Evolutionary conservation across 2,329 filamentous ascomycete species (phyloP).

Genomic region (Alternaria dauci): DNA sequence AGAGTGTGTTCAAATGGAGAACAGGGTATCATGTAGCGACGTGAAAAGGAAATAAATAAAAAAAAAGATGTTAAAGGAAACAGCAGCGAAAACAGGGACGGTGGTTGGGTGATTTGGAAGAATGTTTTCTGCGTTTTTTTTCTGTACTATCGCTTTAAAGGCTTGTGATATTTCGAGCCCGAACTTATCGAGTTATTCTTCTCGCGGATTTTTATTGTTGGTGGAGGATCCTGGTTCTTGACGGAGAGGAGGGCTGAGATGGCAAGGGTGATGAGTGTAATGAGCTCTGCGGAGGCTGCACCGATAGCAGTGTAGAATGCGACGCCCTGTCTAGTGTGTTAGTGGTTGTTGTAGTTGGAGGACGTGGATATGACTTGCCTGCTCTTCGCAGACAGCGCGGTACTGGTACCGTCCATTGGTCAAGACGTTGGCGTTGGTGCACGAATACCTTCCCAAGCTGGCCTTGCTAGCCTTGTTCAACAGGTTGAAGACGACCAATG

Average conservation of each 20-base stretch:
- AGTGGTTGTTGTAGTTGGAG: slow-evolving; percentile 12
- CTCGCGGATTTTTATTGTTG: slow-evolving; percentile 37
- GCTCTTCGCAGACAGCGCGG: slow-evolving; percentile 49
- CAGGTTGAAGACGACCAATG: slow-evolving; percentile 44
- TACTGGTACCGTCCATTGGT: slow-evolving; percentile 50
- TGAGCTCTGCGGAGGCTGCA: slow-evolving; percentile 42
- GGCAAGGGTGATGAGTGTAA: slow-evolving; percentile 45
- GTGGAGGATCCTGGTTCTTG: slow-evolving; percentile 33
- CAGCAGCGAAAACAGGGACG: background rate
- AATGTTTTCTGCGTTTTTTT: slow-evolving; percentile 6
- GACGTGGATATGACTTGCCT: slow-evolving; percentile 31
- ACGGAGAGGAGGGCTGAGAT: slow-evolving; percentile 40
- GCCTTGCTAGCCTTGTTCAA: slow-evolving; percentile 49
- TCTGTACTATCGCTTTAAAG: slow-evolving; percentile 23
- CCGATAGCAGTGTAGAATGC: slow-evolving; percentile 50
- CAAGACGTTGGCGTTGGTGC: slow-evolving; percentile 44
- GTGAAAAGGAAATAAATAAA: slow-evolving; percentile 15
- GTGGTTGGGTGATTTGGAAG: background rate
- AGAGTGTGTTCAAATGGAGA: slow-evolving; percentile 11
- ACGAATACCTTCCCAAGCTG: slow-evolving; percentile 48
- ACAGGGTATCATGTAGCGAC: slow-evolving; percentile 35
- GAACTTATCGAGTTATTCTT: slow-evolving; percentile 38
- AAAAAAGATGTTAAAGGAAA: slow-evolving; percentile 1
- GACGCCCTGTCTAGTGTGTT: slow-evolving; percentile 36
- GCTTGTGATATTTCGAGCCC: slow-evolving; percentile 27